These are phyloP conservation scores for Crithidia fasciculata DNA, from an alignment of 208 protist genomes.

Conservation along the genomic window DNA sequence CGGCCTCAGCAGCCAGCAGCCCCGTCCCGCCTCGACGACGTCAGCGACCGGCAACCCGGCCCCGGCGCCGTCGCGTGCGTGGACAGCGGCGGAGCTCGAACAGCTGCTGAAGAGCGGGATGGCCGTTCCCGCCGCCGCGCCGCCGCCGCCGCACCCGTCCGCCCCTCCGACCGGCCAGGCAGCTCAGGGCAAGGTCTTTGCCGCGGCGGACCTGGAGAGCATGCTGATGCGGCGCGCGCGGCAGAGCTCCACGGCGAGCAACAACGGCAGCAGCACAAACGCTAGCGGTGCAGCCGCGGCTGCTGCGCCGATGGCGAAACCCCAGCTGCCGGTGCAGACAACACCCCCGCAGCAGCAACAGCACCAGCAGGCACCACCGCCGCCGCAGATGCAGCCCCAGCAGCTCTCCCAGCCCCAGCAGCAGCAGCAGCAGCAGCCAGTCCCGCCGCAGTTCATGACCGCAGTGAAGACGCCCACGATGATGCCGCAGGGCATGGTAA, in stretches of 20 bases:
- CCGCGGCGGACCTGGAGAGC: conserved; percentile 62
- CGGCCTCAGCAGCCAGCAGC: conserved; percentile 15
- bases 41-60: conserved; percentile 4
- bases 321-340: conserved; percentile 29
- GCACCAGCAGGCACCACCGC: neutral
- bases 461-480: conserved; percentile 16
- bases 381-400: conserved; percentile 6
- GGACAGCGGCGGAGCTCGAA: conserved; percentile 71
- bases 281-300: too few species aligned
- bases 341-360: conserved; percentile 16
- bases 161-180: neutral
- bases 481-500: conserved; percentile 6
- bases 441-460: conserved; percentile 20
- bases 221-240: conserved; percentile 56
- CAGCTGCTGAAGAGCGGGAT: conserved; percentile 43
- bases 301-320: neutral
- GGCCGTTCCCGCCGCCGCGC: neutral
- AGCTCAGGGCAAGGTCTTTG: conserved; percentile 30
- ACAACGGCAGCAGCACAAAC: too few species aligned
- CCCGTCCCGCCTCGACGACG: neutral
- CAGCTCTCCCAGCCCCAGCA: neutral
- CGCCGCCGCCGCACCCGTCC: conserved; percentile 1
- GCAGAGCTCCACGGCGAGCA: conserved; percentile 16
- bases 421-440: conserved; percentile 8
- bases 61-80: conserved; percentile 28